Evolutionary conservation across 2,329 filamentous ascomycete species (phyloP).

Genomic region (Bisporella sp.): DNA sequence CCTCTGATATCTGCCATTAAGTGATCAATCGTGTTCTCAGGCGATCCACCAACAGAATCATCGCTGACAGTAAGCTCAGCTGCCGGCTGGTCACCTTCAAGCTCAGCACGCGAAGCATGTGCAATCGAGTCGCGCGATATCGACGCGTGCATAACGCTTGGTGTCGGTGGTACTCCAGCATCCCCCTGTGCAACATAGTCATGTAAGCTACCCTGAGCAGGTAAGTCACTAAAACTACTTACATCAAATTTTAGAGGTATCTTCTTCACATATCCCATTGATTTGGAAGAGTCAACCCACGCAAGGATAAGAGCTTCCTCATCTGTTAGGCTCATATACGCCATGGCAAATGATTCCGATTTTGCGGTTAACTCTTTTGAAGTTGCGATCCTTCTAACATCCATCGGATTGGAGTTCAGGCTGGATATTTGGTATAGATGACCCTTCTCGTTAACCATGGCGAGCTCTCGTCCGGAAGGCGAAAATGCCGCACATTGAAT

Average conservation of each 20-base stretch:
- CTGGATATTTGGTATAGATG: conserved; percentile 32
- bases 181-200: background rate
- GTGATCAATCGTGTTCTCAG: background rate
- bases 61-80: background rate
- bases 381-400: conserved; percentile 29
- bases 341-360: conserved; percentile 31
- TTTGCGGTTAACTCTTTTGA: conserved; percentile 32
- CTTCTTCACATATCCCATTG: conserved; percentile 24
- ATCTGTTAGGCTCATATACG: conserved; percentile 31
- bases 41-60: background rate
- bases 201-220: background rate
- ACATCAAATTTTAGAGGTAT: background rate
- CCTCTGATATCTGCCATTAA: background rate
- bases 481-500: conserved; percentile 35
- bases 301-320: conserved; percentile 33
- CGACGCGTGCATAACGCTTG: background rate
- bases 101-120: background rate
- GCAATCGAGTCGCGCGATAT: background rate
- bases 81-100: background rate
- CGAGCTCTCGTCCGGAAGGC: conserved; percentile 30
- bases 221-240: background rate
- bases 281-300: conserved; percentile 32
- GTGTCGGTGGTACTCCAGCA: background rate
- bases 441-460: conserved; percentile 35
- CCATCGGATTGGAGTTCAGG: conserved; percentile 32